Evolutionary conservation across 1,284 basidiomycete genomes (phyloP).

Genomic region (Moesziomyces parantarcticus): DNA sequence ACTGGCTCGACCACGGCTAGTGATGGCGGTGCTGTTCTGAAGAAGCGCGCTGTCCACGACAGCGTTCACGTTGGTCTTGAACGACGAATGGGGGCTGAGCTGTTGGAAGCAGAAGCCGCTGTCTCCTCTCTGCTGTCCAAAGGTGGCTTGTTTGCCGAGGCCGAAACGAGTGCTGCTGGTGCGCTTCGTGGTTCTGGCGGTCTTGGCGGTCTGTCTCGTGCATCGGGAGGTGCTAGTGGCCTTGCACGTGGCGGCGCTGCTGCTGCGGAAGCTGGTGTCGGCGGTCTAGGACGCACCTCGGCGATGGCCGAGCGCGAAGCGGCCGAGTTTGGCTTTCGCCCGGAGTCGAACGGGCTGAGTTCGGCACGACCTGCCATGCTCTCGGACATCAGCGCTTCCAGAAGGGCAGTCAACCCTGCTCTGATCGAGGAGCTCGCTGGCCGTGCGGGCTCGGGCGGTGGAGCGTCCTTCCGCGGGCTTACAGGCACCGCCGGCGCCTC

Average conservation of each 20-base stretch:
- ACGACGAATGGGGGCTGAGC: background rate
- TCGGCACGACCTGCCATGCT: conserved; percentile 13
- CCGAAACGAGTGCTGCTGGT: conserved; percentile 2
- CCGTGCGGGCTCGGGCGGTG: no score
- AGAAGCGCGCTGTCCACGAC: no score
- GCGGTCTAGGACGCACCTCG: conserved; percentile 6
- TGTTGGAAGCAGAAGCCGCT: background rate
- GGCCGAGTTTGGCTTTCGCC: background rate
- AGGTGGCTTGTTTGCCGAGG: background rate
- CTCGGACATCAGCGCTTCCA: background rate
- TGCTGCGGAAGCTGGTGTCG: conserved; percentile 6
- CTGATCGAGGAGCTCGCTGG: background rate
- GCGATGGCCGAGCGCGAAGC: conserved; percentile 1
- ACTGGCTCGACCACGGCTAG: no score
- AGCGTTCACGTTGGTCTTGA: background rate
- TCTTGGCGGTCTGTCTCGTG: no score
- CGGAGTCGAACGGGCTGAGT: background rate
- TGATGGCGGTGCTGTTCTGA: no score
- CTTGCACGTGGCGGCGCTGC: conserved; percentile 2
- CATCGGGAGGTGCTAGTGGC: background rate
- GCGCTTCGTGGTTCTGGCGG: background rate
- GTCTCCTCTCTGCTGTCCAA: conserved; percentile 1
- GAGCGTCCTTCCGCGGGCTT: no score
- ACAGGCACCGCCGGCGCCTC: no score
- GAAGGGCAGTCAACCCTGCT: background rate